phyloP scores from a whole-genome alignment of 1,284 basidiomycete genomes.

The Malassezia sp. region DNA sequence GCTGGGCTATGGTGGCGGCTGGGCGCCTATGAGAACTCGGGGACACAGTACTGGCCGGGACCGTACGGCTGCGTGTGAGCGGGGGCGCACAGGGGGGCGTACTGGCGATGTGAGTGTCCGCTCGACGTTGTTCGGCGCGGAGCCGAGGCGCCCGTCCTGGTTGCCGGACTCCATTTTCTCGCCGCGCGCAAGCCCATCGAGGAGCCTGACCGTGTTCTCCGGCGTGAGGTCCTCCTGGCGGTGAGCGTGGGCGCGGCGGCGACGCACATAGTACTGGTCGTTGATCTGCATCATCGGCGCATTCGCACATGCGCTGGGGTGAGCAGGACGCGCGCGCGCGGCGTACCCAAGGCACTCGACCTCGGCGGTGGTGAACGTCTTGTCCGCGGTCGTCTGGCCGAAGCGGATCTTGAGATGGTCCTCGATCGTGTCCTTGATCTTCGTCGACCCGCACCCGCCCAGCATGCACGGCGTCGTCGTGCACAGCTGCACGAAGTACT shows the following conservation, averaged over 20 bases:
- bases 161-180: conserved; percentile 83
- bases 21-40: conserved; percentile 60
- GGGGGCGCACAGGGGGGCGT: conserved; percentile 18
- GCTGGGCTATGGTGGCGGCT: too few relatives aligned
- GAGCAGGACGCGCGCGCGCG: not conserved
- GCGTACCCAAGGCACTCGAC: conserved; percentile 74
- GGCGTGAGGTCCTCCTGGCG: conserved; percentile 88
- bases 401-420: conserved; percentile 70
- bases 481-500: conserved; percentile 93
- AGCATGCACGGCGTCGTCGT: conserved; percentile 98
- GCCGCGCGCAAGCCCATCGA: conserved; percentile 74
- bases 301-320: conserved; percentile 73
- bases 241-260: not conserved
- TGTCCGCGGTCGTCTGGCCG: conserved; percentile 83
- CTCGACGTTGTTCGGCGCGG: conserved; percentile 65
- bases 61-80: conserved; percentile 68
- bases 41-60: conserved; percentile 74
- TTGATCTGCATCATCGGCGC: conserved; percentile 97
- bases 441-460: conserved; percentile 67
- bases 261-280: conserved; percentile 83
- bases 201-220: conserved; percentile 71
- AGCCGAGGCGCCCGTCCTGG: conserved; percentile 70
- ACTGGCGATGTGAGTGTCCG: conserved; percentile 62
- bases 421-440: conserved; percentile 76
- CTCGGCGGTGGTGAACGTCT: conserved; percentile 93